Evolutionary conservation across 106 monocot species (phyloP).

Genomic region (Ottelia alismoides): DNA sequence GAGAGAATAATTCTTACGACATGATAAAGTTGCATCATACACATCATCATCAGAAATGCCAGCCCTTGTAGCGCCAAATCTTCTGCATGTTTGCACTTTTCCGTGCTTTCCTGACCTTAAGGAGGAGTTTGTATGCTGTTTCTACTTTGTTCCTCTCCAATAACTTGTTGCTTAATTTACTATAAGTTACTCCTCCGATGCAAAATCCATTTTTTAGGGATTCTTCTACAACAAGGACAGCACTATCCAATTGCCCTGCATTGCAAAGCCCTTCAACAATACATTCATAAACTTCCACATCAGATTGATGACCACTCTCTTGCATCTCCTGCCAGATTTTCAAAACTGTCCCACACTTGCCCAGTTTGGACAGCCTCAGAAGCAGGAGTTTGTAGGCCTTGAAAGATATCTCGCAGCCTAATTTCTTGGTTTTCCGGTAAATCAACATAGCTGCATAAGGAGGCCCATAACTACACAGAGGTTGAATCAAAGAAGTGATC

Average conservation of each 20-base stretch:
- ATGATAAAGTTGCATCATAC: too few relatives aligned
- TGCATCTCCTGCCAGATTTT: slow-evolving; percentile 95
- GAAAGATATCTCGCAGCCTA: slow-evolving; percentile 58
- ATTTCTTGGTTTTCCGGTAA: slow-evolving; percentile 62
- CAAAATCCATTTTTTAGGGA: slow-evolving; percentile 59
- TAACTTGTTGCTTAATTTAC: slow-evolving; percentile 72
- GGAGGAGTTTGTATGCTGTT: slow-evolving; percentile 73
- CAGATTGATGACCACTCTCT: slow-evolving; percentile 50
- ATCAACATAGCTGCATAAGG: slow-evolving; percentile 90
- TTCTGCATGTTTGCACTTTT: slow-evolving; percentile 32
- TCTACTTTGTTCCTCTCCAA: slow-evolving; percentile 80
- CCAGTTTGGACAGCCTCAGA: slow-evolving; percentile 76
- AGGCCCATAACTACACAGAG: slow-evolving; percentile 83
- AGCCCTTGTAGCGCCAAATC: slow-evolving; percentile 84
- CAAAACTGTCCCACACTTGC: slow-evolving; percentile 68
- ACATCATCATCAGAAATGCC: slow-evolving; percentile 94
- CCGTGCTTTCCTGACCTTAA: slow-evolving; percentile 64
- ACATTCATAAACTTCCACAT: slow-evolving; percentile 81
- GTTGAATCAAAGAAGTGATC: slow-evolving; percentile 61
- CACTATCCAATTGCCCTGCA: slow-evolving; percentile 65
- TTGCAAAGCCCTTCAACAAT: slow-evolving; percentile 89
- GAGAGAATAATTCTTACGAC: too few relatives aligned
- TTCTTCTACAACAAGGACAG: slow-evolving; percentile 70
- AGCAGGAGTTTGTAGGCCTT: slow-evolving; percentile 93
- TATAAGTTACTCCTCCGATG: slow-evolving; percentile 54